phyloP scores from a whole-genome alignment of 1,139 yeast genomes.

The Protomyces pachydermus region DNA sequence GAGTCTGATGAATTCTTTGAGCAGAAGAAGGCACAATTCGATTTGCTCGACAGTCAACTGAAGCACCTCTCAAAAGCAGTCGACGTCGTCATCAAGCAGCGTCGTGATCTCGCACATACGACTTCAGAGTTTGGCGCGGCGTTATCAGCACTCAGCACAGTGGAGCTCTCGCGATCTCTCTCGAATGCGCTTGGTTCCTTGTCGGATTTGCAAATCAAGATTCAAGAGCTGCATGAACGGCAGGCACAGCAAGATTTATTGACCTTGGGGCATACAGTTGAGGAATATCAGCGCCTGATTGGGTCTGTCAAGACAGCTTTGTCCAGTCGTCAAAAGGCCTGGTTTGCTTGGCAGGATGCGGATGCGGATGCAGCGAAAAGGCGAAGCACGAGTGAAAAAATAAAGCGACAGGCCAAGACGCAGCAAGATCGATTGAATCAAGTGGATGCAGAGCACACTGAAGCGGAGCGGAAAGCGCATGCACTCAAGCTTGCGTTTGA shows the following conservation, averaged over 20 bases:
- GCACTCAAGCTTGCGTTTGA: slow-evolving; percentile 57
- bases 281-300: slow-evolving; percentile 75
- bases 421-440: slow-evolving; percentile 57
- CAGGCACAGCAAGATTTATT: slow-evolving; percentile 80
- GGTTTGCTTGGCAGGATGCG: slow-evolving; percentile 54
- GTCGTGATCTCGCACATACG: slow-evolving; percentile 56
- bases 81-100: slow-evolving; percentile 68
- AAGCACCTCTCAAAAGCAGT: slow-evolving; percentile 64
- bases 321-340: slow-evolving; percentile 67
- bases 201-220: slow-evolving; percentile 64
- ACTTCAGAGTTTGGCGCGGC: slow-evolving; percentile 59
- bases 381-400: slow-evolving; percentile 50
- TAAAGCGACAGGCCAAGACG: slow-evolving; percentile 52
- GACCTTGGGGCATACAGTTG: slow-evolving; percentile 80
- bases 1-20: slow-evolving; percentile 76
- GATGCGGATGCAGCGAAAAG: slow-evolving; percentile 50
- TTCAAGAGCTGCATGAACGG: slow-evolving; percentile 71
- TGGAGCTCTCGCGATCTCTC: slow-evolving; percentile 69
- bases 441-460: slow-evolving; percentile 55
- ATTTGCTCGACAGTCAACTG: slow-evolving; percentile 67
- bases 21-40: slow-evolving; percentile 64
- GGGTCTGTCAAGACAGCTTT: slow-evolving; percentile 72
- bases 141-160: slow-evolving; percentile 56
- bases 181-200: slow-evolving; percentile 60
- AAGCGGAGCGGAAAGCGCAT: slow-evolving; percentile 55